These are phyloP conservation scores for Sclerotinia trifoliorum DNA, from an alignment of 2,329 filamentous ascomycete species.

Conservation along the genomic window DNA sequence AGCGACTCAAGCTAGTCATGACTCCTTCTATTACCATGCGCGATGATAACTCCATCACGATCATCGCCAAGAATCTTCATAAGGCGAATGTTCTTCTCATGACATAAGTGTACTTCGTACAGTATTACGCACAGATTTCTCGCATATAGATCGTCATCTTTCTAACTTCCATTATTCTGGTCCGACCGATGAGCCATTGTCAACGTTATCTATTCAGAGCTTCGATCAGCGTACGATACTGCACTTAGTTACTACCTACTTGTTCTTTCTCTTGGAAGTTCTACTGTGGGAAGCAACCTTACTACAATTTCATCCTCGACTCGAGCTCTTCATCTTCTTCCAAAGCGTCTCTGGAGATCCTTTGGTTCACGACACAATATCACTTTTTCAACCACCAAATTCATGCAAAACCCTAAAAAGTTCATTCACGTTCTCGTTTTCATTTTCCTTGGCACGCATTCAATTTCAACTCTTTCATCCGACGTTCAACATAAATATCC, in stretches of 20 bases:
- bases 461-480: slow-evolving; percentile 8
- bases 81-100: slow-evolving; percentile 36
- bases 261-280: slow-evolving; percentile 4
- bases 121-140: slow-evolving; percentile 4
- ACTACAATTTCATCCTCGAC: background rate
- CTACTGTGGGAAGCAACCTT: slow-evolving; percentile 20
- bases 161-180: slow-evolving; percentile 6
- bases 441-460: slow-evolving; percentile 8
- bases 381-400: background rate
- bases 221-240: slow-evolving; percentile 18
- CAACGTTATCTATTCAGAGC: slow-evolving; percentile 8
- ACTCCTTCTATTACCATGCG: slow-evolving; percentile 56
- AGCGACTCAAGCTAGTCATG: slow-evolving; percentile 53
- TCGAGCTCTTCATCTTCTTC: background rate
- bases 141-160: slow-evolving; percentile 17
- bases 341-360: slow-evolving; percentile 8
- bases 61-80: slow-evolving; percentile 22
- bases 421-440: background rate
- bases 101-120: slow-evolving; percentile 24
- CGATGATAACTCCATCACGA: slow-evolving; percentile 44
- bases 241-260: background rate
- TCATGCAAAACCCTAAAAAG: background rate
- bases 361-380: background rate
- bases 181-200: slow-evolving; percentile 10
- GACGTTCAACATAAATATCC: slow-evolving; percentile 10